Conservation (phyloP, 78 protist species). For the Protostelium mycophagum region DNA sequence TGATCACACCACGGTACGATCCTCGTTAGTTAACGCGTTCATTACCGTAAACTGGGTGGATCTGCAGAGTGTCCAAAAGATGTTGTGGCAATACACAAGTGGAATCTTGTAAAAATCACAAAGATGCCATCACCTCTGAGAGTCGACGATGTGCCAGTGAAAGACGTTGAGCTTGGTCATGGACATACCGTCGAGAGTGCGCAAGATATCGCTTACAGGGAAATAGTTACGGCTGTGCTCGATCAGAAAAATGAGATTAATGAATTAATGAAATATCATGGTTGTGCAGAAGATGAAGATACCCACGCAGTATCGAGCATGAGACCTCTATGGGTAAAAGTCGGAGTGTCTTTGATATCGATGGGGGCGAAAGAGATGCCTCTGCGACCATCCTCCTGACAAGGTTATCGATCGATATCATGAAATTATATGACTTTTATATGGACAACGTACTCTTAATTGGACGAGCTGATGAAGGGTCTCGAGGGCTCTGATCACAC, state of each 20-base stretch:
- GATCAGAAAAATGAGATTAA: no score
- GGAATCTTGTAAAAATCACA: no score
- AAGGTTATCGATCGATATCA: neutral
- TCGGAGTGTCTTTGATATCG: neutral
- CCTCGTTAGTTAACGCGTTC: no score
- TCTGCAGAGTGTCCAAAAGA: no score
- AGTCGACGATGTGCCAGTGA: constrained; percentile 37
- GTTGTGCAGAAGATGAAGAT: neutral
- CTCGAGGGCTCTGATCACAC: neutral
- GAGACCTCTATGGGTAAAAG: neutral
- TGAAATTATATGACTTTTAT: neutral
- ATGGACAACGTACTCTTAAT: neutral
- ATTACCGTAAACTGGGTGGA: no score
- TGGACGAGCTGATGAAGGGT: neutral
- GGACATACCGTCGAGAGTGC: constrained; percentile 5
- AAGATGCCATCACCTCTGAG: constrained; percentile 6
- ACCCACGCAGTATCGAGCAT: neutral
- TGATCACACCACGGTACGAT: no score
- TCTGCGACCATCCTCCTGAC: neutral
- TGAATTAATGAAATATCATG: constrained; percentile 4
- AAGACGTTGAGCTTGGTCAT: constrained; percentile 20
- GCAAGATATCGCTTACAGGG: constrained; percentile 10
- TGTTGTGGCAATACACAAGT: no score
- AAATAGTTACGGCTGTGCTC: constrained; percentile 38
- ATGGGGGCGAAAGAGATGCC: neutral